Evolutionary conservation across 2,329 filamentous ascomycete genomes (phyloP).

Genomic region (Myriosclerotinia curreyana): DNA sequence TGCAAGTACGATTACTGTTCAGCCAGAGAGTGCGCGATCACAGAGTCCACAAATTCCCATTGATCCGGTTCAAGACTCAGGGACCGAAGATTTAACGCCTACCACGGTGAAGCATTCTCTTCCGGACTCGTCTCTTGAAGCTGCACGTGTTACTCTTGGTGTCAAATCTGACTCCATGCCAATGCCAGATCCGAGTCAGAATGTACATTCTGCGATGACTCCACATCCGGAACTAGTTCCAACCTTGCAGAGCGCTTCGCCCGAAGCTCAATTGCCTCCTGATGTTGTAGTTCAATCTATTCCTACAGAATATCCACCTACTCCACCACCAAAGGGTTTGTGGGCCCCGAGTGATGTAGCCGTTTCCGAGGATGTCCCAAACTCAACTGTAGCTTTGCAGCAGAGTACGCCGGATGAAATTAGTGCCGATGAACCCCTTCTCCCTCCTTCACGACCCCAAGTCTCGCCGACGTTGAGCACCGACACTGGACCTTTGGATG

Average conservation of each 20-base stretch:
- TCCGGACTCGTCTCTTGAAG: conserved; percentile 26
- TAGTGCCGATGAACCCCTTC: not conserved
- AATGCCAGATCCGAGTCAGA: conserved; percentile 31
- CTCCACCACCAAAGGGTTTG: conserved; percentile 46
- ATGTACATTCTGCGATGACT: conserved; percentile 29
- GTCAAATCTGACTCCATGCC: conserved; percentile 25
- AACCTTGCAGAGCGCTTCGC: conserved; percentile 27
- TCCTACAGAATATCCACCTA: conserved; percentile 43
- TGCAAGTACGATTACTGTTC: conserved; percentile 24
- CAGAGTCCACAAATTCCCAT: conserved; percentile 7
- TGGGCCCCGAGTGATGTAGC: not conserved
- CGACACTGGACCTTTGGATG: conserved; percentile 37
- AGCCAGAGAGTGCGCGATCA: conserved; percentile 14
- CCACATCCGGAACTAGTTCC: conserved; percentile 33
- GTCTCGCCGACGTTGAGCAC: conserved; percentile 29
- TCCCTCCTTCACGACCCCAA: conserved; percentile 23
- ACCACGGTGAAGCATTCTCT: conserved; percentile 31
- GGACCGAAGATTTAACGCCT: conserved; percentile 31
- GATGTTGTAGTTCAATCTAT: conserved; percentile 36
- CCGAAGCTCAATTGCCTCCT: conserved; percentile 32
- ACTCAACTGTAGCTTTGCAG: not conserved
- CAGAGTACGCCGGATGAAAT: not conserved
- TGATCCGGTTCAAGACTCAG: conserved; percentile 27
- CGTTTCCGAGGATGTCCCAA: not conserved
- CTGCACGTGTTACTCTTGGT: conserved; percentile 40